A percentile compares a stretch with the other conserved stretches of the same genome.
These are phyloP conservation scores for Tricholoma flavovirens DNA, from an alignment of 768 basidiomycete genomes.

Conservation along the genomic window DNA sequence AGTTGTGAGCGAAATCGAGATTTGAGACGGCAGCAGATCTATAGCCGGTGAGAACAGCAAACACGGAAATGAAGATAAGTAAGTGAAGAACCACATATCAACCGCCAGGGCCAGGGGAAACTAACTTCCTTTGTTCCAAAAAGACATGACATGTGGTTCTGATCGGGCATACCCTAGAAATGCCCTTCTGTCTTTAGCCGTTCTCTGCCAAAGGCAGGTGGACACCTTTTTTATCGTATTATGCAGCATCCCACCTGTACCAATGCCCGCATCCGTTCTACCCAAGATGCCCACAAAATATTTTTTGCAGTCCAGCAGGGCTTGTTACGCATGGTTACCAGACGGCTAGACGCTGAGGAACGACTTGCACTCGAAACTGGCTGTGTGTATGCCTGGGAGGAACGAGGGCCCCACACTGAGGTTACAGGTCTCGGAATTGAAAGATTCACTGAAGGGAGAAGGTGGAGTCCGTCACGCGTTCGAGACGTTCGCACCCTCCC, in stretches of 20 bases:
- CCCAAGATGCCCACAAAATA: conserved; percentile 74
- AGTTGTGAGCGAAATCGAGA: conserved; percentile 40
- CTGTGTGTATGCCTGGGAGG: conserved; percentile 68
- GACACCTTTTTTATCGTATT: conserved; percentile 17
- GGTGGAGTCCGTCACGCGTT: conserved; percentile 81
- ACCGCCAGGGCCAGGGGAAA: conserved; percentile 9
- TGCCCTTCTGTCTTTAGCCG: background rate
- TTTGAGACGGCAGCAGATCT: conserved; percentile 15
- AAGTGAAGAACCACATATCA: conserved; percentile 19
- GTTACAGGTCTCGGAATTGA: conserved; percentile 79
- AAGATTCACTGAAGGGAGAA: conserved; percentile 77
- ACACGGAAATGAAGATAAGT: conserved; percentile 10
- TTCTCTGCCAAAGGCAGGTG: conserved; percentile 3
- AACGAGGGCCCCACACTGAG: conserved; percentile 66
- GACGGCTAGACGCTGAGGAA: conserved; percentile 75
- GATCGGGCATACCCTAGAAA: conserved; percentile 1
- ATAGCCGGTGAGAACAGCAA: conserved; percentile 7
- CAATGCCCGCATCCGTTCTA: conserved; percentile 70
- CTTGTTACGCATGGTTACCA: conserved; percentile 64
- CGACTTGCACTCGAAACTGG: conserved; percentile 50
- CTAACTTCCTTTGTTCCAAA: conserved; percentile 5
- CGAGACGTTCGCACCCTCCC: conserved; percentile 55
- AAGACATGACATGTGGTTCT: conserved; percentile 8
- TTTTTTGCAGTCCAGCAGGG: conserved; percentile 67
- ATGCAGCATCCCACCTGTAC: conserved; percentile 74